Evolutionary conservation across 768 basidiomycete species (phyloP), one percentile per base, ranked within the genome.

Genomic region (Hemileccinum rubropunctum): DNA sequence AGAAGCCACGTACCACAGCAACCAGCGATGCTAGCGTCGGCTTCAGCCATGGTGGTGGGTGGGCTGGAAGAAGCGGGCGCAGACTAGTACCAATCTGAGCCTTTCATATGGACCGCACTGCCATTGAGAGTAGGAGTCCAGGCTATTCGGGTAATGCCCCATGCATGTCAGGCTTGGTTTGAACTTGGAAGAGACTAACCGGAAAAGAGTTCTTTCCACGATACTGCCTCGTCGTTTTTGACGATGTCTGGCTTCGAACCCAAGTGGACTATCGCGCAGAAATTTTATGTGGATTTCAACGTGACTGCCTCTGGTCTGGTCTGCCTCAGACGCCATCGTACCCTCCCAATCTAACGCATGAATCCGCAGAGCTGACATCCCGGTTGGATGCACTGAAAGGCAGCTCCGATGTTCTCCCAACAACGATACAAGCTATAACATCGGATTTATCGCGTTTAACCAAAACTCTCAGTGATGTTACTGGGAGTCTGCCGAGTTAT

Each of bases 381-480:
- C 78, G 75, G 30, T 59, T 86, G 35, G 71, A 77, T 21, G 58
- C 58, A 2, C 66, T 74, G 8, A 78, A 73, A 56, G 54, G 58
- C 28, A 48, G 53, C 18, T 28, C 53, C 9, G 54, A 65, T 27
- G 51, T 63, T n/a, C 46, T 71, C 8, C 53, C 65, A 27, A 72
- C 74, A n/a, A 58, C 52, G 13, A 35, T 83, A 3, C 73, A 78
- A 48, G 69, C 64, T 15, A 54, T 86, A 8, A 69, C 81, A 3
- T 52, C 71, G 9, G 78, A 80, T 36, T 64, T 85, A 17, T 77
- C 82, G 4, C 80, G 77, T 51, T 65, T 89, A 38, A 73, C 80
- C 38, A 91, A 84, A 58, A 73, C 72, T 20, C 73, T 91, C 15
- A 71, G 75, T 6, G 85, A 83, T 61, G 87, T 84, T 6, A 81